phyloP scores from a whole-genome alignment of 495 filamentous ascomycete species.

The Podospora anserina region DNA sequence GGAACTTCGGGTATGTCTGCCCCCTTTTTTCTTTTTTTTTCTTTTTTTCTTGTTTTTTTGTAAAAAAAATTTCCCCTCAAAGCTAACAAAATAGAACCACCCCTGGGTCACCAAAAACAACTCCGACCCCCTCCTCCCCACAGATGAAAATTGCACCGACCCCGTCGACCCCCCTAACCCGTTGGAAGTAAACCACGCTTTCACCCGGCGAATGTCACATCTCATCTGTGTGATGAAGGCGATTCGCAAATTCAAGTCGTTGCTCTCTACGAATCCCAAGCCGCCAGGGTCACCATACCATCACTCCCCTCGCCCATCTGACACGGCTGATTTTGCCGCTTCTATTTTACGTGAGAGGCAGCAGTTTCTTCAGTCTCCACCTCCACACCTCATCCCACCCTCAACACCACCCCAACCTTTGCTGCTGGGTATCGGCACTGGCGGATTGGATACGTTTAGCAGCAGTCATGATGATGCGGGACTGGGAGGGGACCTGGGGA shows the following conservation, averaged over 20 bases:
- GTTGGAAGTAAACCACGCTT: constrained; percentile 84
- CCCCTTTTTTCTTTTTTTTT: not conserved
- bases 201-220: constrained; percentile 81
- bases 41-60: too few relatives aligned
- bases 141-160: constrained; percentile 82
- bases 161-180: constrained; percentile 77
- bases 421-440: constrained; percentile 72
- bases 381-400: not conserved
- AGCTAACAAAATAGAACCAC: constrained; percentile 60
- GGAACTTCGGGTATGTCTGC: constrained; percentile 66
- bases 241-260: constrained; percentile 75
- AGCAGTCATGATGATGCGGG: not conserved
- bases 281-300: constrained; percentile 10
- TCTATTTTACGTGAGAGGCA: constrained; percentile 39
- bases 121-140: constrained; percentile 72
- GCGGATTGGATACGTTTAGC: constrained; percentile 42
- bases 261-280: constrained; percentile 29
- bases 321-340: constrained; percentile 39
- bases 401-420: constrained; percentile 31
- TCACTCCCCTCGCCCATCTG: constrained; percentile 38
- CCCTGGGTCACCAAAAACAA: constrained; percentile 89
- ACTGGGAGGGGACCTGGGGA: not conserved
- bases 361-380: constrained; percentile 27
- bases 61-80: constrained; percentile 1
- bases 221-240: constrained; percentile 89